Evolutionary conservation across 176 grass and related monocot species (phyloP).

Genomic region (Eleusine indica): DNA sequence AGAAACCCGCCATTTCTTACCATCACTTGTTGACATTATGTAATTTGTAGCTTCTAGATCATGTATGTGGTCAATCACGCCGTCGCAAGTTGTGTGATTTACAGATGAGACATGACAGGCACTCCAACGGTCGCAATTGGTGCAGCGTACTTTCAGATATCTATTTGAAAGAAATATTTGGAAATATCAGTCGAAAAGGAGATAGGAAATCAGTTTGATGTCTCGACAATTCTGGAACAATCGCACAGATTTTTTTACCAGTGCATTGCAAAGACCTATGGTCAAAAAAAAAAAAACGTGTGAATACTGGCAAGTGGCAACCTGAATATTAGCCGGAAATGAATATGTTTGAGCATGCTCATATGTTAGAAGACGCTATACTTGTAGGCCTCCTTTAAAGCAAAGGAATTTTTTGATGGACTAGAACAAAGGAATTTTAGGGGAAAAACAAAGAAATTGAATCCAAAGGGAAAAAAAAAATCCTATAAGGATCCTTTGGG

Average conservation of each 20-base stretch:
- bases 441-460: too few relatives aligned
- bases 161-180: not conserved
- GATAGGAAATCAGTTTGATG: not conserved
- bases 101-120: conserved; percentile 25
- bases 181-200: not conserved
- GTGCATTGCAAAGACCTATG: not conserved
- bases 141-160: not conserved
- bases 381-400: too few relatives aligned
- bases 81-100: not conserved
- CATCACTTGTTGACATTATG: conserved; percentile 8
- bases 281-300: too few relatives aligned
- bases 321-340: too few relatives aligned
- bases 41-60: not conserved
- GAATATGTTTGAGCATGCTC: too few relatives aligned
- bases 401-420: too few relatives aligned
- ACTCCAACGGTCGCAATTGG: conserved; percentile 15
- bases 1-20: not conserved
- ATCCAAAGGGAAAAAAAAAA: too few relatives aligned
- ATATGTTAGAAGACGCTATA: too few relatives aligned
- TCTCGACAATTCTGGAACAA: not conserved
- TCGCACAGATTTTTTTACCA: not conserved
- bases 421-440: too few relatives aligned
- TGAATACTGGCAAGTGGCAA: too few relatives aligned
- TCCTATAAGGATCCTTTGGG: too few relatives aligned
- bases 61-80: not conserved